Base-by-base conservation (phyloP, 2,329 filamentous ascomycete species). In the Colletotrichum karsti region DNA sequence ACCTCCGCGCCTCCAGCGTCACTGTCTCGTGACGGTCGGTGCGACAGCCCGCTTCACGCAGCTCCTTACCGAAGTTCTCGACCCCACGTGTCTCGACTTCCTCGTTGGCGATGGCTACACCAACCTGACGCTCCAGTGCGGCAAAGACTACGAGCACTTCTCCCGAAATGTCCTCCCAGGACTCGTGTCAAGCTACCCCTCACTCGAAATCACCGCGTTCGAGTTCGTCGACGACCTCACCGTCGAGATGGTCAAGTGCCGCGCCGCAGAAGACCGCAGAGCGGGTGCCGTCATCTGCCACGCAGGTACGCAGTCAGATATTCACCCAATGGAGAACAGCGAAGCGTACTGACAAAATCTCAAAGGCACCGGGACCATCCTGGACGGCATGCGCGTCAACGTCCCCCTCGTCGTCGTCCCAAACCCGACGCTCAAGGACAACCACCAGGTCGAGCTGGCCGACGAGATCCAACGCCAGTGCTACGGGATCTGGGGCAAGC, bases 401-500 rank as follows among this genome's bases (percentile, higher is more conserved):
- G 83, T 94, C 0, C 91, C 93, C 3, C 83, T 98, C n/a, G 87
- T 99, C 55, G 93, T 97, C 1, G 94, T 99, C 3, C 93, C 95
- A 3, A 99, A 99, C 77, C 86, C 90, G 2, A 84, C 85, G 7
- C 87, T 99, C 1, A 87, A 97, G 73, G 91, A 97, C 75, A 95
- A 99, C 74, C 96, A 99, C 77, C 96, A 99, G 79, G 87, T 90
- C 20, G 94, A 98, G 78, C 87, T 99, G 61, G 95, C 95, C 1
- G 84, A 90, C 55, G 91, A 93, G 72, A 86, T 98, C 63, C 88
- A 92, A 33, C 82, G 84, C 24, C 88, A 93, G 72, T 91, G 92
- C 24, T 97, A 97, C 79, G 89, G 93, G 3, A 85, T 95, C n/a
- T 71, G 65, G 69, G 65, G 65, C 50, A 61, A 50, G 26, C 70